These are phyloP conservation scores for Solioccasus polychromus DNA, from an alignment of 768 basidiomycete genomes.

Conservation along the genomic window DNA sequence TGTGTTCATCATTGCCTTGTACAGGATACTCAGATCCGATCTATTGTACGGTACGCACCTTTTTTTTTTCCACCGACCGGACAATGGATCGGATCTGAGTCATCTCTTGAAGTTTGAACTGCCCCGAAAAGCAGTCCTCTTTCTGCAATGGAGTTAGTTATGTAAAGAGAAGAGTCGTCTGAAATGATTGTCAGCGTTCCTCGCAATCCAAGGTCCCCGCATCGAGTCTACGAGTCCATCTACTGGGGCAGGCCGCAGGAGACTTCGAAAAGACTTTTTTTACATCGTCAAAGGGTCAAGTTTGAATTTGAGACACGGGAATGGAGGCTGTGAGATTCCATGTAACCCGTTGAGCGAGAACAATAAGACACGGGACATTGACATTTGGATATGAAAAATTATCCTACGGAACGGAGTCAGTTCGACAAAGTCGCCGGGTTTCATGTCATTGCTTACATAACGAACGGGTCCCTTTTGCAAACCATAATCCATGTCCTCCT, in stretches of 20 bases:
- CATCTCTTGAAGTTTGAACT: background rate
- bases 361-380: conserved; percentile 3
- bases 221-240: too few relatives aligned
- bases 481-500: conserved; percentile 31
- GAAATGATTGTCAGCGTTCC: conserved; percentile 10
- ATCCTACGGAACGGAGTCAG: background rate
- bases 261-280: too few relatives aligned
- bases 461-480: background rate
- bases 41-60: conserved; percentile 1
- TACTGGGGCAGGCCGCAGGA: too few relatives aligned
- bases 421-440: conserved; percentile 7
- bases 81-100: conserved; percentile 14
- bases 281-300: too few relatives aligned
- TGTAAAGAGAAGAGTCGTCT: conserved; percentile 11
- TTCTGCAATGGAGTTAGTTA: conserved; percentile 10
- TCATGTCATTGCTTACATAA: conserved; percentile 17
- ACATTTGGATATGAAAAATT: background rate
- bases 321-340: background rate
- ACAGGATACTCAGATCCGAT: conserved; percentile 17
- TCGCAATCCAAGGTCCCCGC: conserved; percentile 21
- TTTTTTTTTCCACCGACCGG: conserved; percentile 5
- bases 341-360: background rate
- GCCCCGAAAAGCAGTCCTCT: conserved; percentile 1
- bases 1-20: conserved; percentile 4
- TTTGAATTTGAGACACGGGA: conserved; percentile 5